Conservation (phyloP, 2,329 filamentous ascomycete species). For the Phialocephala sp. region DNA sequence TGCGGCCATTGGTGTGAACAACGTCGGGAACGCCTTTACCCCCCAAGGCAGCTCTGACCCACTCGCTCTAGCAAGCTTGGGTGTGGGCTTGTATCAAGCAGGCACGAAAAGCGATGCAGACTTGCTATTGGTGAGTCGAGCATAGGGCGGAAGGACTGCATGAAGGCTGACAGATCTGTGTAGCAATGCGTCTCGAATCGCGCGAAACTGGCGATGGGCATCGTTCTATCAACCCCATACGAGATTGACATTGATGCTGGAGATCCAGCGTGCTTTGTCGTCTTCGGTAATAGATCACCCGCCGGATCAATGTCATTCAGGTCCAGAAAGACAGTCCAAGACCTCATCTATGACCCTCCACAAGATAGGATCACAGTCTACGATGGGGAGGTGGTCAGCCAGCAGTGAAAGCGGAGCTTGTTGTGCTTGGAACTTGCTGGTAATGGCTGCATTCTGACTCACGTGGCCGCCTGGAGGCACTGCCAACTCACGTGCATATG, state of each 20-base stretch:
- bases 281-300: slow-evolving; percentile 33
- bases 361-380: slow-evolving; percentile 37
- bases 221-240: slow-evolving; percentile 22
- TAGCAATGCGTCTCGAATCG: slow-evolving; percentile 42
- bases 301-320: slow-evolving; percentile 31
- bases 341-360: slow-evolving; percentile 41
- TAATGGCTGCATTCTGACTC: slow-evolving; percentile 22
- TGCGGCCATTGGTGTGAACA: slow-evolving; percentile 70
- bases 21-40: slow-evolving; percentile 77
- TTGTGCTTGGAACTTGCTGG: not conserved
- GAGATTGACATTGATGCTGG: slow-evolving; percentile 33
- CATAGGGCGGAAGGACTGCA: not conserved
- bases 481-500: slow-evolving; percentile 13
- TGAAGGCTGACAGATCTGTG: slow-evolving; percentile 19
- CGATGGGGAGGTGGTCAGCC: slow-evolving; percentile 33
- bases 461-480: slow-evolving; percentile 22
- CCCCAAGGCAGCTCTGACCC: slow-evolving; percentile 73
- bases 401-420: slow-evolving; percentile 5
- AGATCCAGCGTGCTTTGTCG: slow-evolving; percentile 39
- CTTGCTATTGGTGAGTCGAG: slow-evolving; percentile 58
- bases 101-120: slow-evolving; percentile 64
- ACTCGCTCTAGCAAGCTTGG: slow-evolving; percentile 63
- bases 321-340: slow-evolving; percentile 37
- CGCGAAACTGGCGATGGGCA: slow-evolving; percentile 41
- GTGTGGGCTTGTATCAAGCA: slow-evolving; percentile 71